Base-by-base conservation (phyloP, 2,329 filamentous ascomycete genomes). In the Pochonia chlamydosporia region DNA sequence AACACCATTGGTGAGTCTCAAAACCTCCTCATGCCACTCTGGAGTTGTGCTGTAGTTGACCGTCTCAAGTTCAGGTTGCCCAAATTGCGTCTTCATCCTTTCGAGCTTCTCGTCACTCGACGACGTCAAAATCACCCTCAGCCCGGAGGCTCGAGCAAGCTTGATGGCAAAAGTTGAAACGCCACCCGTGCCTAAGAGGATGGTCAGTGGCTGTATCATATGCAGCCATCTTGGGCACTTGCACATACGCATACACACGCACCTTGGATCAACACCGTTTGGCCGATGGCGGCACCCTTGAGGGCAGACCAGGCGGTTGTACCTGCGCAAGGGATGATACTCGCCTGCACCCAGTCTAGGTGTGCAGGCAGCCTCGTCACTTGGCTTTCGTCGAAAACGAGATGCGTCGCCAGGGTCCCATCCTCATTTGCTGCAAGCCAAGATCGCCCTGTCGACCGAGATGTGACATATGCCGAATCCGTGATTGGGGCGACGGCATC, bases 401-500 rank as follows among this genome's bases (percentile, higher is more conserved):
- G n/a, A 50, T 69, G 59, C 24, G 65, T 61, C 0, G 69, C 68
- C 52, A 74, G 42, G 2, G 68, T 65, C 0, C 71, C 71, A 48
- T 73, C 70, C 43, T 68, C 68, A 46, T 74, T 61, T 0, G 67
- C 68, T 3, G 68, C 69, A 4, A 73, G 57, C 70, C 70, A 73
- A 2, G 65, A 67, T 20, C 70, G 54, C 1, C 52, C 60, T 6
- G 56, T 40, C 33, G 68, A 62, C 7, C 65, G 61, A 1, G 63
- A 66, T 0, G 67, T 69, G 4, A 73, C 54, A 49, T 68, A 63
- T 44, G 67, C 59, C 0, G 67, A 66, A 46, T 70, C 64, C n/a
- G 56, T 64, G 9, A 65, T 65, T 4, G 69, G 66, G 2, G 60
- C 56, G 5, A 66, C 70, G 0, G 63, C 57, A 41, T 71, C 67